Base-by-base conservation (phyloP, 2,329 filamentous ascomycete species). In the Clonostachys byssicola region DNA sequence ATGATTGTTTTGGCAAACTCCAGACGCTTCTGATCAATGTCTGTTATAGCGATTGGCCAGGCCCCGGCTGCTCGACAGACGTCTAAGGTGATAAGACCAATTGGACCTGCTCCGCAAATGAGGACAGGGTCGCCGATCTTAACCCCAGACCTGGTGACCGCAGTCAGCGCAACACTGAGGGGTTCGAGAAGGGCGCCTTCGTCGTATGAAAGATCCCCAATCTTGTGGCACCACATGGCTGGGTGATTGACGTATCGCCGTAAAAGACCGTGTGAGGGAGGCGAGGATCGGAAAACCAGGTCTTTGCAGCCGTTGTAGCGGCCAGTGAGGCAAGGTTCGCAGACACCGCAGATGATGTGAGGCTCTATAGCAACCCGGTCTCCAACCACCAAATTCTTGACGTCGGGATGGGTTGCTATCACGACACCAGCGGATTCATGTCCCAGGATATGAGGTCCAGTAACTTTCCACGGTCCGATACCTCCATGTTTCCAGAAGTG, bases 401-500 rank as follows among this genome's bases (percentile, higher is more conserved):
- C 36, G 36, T n/a, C 14, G 5, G 36, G 36, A 5, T 39, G 36
- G 40, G n/a, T 18, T 40, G 33, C 9, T 33, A 14, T 2, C 14
- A 86, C 80, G 5, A 83, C 59, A 6, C 82, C 83, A 10, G 81
- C 75, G 5, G 77, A 80, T 61, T 87, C 83, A 52, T 86, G 83
- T 17, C 83, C 82, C 40, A 86, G 72, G 45, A 85, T 83, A 55
- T 80, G 83, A 53, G 85, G 79, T 17, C 77, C 77, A 49, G 82
- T 74, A 12, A 88, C 76, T 2, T 80, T 72, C 3, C 87, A 70
- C 3, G 75, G 72, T 3, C 85, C 84, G 55, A 88, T 87, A 12
- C 74, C 66, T 20, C 84, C 84, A 1, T 72, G 68, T 54, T 82
- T 81, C 83, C 83, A 87, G 54, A 86, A 83, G 59, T 88, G 83